phyloP scores from a whole-genome alignment of 179 eudicot species.

The Spergularia azorica region DNA sequence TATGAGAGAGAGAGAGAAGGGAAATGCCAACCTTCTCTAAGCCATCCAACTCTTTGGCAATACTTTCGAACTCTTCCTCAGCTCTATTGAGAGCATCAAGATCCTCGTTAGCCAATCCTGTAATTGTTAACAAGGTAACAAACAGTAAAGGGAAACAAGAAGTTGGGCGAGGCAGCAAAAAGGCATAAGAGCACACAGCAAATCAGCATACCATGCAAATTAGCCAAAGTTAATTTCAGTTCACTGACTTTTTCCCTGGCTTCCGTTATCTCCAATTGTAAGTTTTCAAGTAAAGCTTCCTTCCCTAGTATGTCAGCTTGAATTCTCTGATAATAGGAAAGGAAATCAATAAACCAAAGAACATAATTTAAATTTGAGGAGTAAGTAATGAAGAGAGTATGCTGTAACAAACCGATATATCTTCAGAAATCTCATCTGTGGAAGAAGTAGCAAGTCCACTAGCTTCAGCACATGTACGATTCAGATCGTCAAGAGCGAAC shows the following conservation, averaged over 20 bases:
- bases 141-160: not conserved
- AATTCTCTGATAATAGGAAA: conserved; percentile 45
- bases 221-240: conserved; percentile 53
- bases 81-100: conserved; percentile 62
- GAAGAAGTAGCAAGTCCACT: conserved; percentile 48
- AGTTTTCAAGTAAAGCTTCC: conserved; percentile 44
- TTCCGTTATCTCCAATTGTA: conserved; percentile 41
- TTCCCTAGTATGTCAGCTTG: conserved; percentile 56
- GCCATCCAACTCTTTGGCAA: conserved; percentile 48
- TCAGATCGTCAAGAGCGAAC: conserved; percentile 60
- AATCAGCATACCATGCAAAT: conserved; percentile 63
- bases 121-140: conserved; percentile 21
- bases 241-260: conserved; percentile 50
- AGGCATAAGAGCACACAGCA: not conserved
- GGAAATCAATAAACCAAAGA: conserved; percentile 14
- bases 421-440: conserved; percentile 77
- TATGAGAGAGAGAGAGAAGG: conserved; percentile 8
- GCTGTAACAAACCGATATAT: conserved; percentile 55
- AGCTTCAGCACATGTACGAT: conserved; percentile 59
- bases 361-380: too few species aligned
- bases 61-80: conserved; percentile 48
- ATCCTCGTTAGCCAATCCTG: conserved; percentile 80
- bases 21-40: conserved; percentile 51
- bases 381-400: not conserved
- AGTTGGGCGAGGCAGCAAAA: conserved; percentile 8